Evolutionary conservation across 306 rosid genomes (phyloP).

Genomic region (Trifolium fragiferum): DNA sequence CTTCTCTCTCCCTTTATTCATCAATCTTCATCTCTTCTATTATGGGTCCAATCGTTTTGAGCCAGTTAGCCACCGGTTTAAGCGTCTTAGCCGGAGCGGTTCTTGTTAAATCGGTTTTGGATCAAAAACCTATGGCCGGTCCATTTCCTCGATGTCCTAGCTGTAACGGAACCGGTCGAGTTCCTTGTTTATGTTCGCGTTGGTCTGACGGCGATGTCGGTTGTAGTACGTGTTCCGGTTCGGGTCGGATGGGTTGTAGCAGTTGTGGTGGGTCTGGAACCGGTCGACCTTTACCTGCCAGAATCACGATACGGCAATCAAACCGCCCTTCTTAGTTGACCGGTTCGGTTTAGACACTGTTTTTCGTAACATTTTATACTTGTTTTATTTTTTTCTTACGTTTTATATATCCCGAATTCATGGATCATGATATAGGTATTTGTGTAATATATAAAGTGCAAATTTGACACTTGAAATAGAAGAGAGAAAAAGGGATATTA

Average conservation of each 20-base stretch:
- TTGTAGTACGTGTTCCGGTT: conserved; percentile 81
- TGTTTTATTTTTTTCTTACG: background rate
- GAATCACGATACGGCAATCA: conserved; percentile 55
- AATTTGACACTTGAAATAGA: conserved; percentile 28
- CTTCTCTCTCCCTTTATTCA: background rate
- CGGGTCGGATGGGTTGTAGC: conserved; percentile 76
- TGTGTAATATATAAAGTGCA: conserved; percentile 41
- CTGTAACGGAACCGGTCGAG: conserved; percentile 90
- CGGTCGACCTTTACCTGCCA: conserved; percentile 79
- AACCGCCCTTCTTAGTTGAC: conserved; percentile 54
- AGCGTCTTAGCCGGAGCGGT: conserved; percentile 88
- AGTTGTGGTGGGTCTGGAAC: conserved; percentile 94
- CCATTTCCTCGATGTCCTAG: conserved; percentile 71
- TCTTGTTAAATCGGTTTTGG: conserved; percentile 76
- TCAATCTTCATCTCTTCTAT: background rate
- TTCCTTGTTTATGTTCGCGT: conserved; percentile 80
- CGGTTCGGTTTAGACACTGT: background rate
- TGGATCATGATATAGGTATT: conserved; percentile 18
- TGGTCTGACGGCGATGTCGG: conserved; percentile 94
- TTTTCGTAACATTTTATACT: conserved; percentile 23
- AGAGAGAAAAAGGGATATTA: conserved; percentile 17
- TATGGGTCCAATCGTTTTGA: conserved; percentile 71
- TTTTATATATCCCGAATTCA: background rate
- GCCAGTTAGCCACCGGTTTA: conserved; percentile 86
- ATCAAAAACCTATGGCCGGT: conserved; percentile 89